A percentile compares a stretch with the other conserved stretches of the same genome.
phyloP scores from a whole-genome alignment of 2,329 filamentous ascomycete genomes.

The Microsporum canis region DNA sequence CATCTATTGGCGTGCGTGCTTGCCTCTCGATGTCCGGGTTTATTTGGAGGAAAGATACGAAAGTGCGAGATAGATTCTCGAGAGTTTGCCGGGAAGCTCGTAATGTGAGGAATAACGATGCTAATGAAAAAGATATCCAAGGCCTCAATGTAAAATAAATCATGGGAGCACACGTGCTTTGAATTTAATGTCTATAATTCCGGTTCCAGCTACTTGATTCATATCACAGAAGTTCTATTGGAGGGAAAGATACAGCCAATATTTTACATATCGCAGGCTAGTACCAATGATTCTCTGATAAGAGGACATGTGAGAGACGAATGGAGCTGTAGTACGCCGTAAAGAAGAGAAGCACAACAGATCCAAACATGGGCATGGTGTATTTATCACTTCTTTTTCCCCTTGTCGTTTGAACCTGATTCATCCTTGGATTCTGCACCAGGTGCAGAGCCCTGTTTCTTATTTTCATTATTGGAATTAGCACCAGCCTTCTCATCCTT shows the following conservation, averaged over 20 bases:
- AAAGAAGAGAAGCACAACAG: background rate
- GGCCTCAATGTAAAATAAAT: background rate
- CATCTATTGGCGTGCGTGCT: constrained; percentile 78
- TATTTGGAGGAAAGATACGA: constrained; percentile 48
- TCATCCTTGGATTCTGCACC: constrained; percentile 47
- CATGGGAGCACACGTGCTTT: background rate
- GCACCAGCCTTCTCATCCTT: constrained; percentile 40
- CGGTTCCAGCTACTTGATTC: background rate
- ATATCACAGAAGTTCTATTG: background rate
- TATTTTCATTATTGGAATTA: constrained; percentile 36
- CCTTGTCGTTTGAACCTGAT: constrained; percentile 48
- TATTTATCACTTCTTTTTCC: constrained; percentile 49
- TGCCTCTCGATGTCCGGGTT: constrained; percentile 49
- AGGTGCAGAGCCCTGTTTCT: constrained; percentile 41
- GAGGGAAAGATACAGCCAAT: background rate
- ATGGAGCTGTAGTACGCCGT: background rate
- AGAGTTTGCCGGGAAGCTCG: constrained; percentile 9
- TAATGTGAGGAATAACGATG: background rate
- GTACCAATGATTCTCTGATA: background rate
- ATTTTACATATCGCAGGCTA: background rate
- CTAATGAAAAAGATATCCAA: background rate
- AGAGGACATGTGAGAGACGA: background rate
- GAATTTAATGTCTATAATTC: background rate
- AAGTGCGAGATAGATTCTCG: constrained; percentile 36
- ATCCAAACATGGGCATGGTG: background rate